Evolutionary conservation across 1,139 yeast species (phyloP).

Genomic region (Nadsonia commutata): DNA sequence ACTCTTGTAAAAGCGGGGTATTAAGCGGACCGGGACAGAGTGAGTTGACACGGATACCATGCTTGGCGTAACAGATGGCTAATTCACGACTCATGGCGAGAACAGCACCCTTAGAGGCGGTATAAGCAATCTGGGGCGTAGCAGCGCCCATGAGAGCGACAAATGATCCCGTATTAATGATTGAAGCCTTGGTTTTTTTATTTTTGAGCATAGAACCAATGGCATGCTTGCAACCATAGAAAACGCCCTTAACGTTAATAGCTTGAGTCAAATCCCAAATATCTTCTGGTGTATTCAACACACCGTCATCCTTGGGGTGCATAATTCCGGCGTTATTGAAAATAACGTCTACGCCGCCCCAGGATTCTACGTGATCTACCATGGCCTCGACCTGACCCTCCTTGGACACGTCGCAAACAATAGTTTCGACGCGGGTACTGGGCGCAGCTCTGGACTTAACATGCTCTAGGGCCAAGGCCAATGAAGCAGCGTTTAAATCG

Average conservation of each 20-base stretch:
- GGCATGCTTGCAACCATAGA: conserved; percentile 41
- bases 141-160: conserved; percentile 37
- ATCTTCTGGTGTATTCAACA: conserved; percentile 25
- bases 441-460: conserved; percentile 14
- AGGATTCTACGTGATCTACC: conserved; percentile 24
- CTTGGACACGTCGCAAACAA: conserved; percentile 23
- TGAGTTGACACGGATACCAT: conserved; percentile 52
- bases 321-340: conserved; percentile 68
- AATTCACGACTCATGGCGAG: conserved; percentile 40
- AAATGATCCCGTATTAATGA: conserved; percentile 48
- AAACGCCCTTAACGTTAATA: conserved; percentile 42
- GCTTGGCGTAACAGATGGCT: conserved; percentile 51
- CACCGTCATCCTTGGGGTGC: conserved; percentile 48
- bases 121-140: conserved; percentile 25
- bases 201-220: conserved; percentile 34
- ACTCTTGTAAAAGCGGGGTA: conserved; percentile 44
- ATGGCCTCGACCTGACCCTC: conserved; percentile 23
- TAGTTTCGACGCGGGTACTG: conserved; percentile 16
- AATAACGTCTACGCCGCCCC: conserved; percentile 48
- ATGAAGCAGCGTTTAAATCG: conserved; percentile 31
- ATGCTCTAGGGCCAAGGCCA: conserved; percentile 18
- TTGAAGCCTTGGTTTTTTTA: conserved; percentile 36
- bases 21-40: conserved; percentile 52
- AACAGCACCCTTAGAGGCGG: conserved; percentile 29
- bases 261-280: conserved; percentile 37